Evolutionary conservation across 148 eudicot species (phyloP), one percentile per base, ranked within the genome.

Genomic region (Persicaria tinctoria): DNA sequence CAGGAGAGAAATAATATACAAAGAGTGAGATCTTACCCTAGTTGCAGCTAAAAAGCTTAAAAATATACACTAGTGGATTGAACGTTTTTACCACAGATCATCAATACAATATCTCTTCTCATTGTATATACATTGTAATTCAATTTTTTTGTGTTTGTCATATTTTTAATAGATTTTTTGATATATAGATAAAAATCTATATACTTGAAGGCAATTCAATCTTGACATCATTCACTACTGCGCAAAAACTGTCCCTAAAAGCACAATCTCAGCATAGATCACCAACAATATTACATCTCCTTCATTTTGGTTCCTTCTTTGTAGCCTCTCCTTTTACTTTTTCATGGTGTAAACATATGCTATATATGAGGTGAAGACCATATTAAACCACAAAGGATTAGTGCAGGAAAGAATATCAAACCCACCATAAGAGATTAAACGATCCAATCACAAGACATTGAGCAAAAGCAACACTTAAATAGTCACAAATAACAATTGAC

Each of bases 321-420:
- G 27, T 16, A 57, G 63, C 63, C 63, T 57, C 63, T 57, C 27
- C 63, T 57, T 17, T 57, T 57, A 57, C 63, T 18, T 20, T 57
- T 57, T 57, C 38, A 57, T 18, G 27, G 63, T 57, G 63, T 27
- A 57, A 18, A 7, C 63, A 27, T 57, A 57, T 18, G 63, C 63
- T 57, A 27, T 16, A 57, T 27, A 57, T 27, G 27, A 20, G 23
- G 0, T 20, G 23, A 57, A 18, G 63, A 57, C 63, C 63, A 57
- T 18, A 57, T 57, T 57, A 20, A 20, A 27, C 63, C 17, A 57
- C 23, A 55, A 6, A 27, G 41, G 68, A 60, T 60, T 23, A 60
- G 68, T 60, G 44, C 44, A 60, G 45, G 44, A 60, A 60, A 60
- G 68, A 23, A 60, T 60, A 60, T 7, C 68, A 20, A 60, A 57